A percentile compares a stretch with the other conserved stretches of the same genome.
Conservation (phyloP, 176 grass and related monocot genomes). For the Rhynchospora pubera region DNA sequence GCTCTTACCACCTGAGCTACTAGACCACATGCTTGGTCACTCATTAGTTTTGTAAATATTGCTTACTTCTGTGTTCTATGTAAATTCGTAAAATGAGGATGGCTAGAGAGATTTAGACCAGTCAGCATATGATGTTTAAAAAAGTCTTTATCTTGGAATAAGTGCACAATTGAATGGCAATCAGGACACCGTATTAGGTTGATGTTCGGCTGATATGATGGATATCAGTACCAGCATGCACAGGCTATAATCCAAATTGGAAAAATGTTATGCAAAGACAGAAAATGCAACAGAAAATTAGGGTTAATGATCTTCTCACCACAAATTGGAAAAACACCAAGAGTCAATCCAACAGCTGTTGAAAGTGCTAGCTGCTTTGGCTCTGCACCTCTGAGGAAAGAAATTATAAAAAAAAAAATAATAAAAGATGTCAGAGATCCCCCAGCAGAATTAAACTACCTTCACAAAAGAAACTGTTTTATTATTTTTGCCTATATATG, state of each 20-base stretch:
- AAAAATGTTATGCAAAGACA: background rate
- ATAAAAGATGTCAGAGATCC: background rate
- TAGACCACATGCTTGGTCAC: no score
- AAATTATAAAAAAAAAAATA: background rate
- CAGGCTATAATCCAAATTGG: background rate
- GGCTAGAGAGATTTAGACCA: background rate
- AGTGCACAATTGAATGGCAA: background rate
- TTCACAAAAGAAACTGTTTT: background rate
- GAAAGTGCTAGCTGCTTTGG: conserved; percentile 81
- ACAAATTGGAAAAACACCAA: conserved; percentile 83
- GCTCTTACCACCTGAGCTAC: no score
- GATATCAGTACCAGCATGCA: background rate
- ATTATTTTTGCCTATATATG: background rate
- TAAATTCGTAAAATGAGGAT: background rate
- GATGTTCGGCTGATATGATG: background rate
- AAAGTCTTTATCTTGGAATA: background rate
- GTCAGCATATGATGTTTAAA: background rate
- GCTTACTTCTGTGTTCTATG: background rate
- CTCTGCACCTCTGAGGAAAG: conserved; percentile 64
- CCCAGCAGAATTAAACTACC: background rate
- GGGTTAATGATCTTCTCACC: conserved; percentile 34
- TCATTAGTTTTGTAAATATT: background rate
- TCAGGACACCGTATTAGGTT: background rate
- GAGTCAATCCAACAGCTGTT: conserved; percentile 70
- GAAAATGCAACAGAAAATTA: background rate